These are phyloP conservation scores for Trifolium subterraneum DNA, from an alignment of 306 rosid genomes.

Conservation along the genomic window DNA sequence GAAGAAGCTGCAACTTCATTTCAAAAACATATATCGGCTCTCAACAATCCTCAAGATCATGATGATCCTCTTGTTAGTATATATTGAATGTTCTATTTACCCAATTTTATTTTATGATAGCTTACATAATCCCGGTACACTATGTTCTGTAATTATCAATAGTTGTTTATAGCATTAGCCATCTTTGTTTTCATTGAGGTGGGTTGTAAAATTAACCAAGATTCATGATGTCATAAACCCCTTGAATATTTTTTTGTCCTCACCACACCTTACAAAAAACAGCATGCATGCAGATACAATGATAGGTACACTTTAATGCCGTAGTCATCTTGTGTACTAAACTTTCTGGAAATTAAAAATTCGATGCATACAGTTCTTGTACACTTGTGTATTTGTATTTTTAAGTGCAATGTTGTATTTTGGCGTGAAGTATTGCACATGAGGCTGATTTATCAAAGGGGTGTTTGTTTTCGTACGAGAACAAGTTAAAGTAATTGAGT, in stretches of 20 bases:
- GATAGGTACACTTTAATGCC: neutral
- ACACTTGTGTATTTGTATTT: neutral
- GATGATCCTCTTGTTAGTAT: conserved; percentile 53
- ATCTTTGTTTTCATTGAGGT: conserved; percentile 15
- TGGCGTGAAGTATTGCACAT: neutral
- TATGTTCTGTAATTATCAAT: conserved; percentile 29
- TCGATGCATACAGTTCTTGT: neutral
- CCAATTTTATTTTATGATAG: conserved; percentile 11
- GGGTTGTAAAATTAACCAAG: conserved; percentile 5
- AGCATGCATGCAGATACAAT: too few relatives aligned
- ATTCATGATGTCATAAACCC: neutral
- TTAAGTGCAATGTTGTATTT: conserved; percentile 2
- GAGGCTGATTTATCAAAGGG: neutral
- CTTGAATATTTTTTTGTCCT: neutral
- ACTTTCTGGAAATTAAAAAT: neutral
- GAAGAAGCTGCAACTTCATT: conserved; percentile 87
- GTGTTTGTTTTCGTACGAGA: neutral
- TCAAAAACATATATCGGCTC: conserved; percentile 71
- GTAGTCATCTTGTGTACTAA: neutral
- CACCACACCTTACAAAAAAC: neutral
- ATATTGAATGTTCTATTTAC: conserved; percentile 40
- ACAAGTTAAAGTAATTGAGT: neutral
- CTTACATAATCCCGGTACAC: neutral
- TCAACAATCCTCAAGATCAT: conserved; percentile 57
- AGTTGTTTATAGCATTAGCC: conserved; percentile 25